These are phyloP conservation scores for Rheum nobile DNA, from an alignment of 148 eudicot genomes.

Conservation along the genomic window DNA sequence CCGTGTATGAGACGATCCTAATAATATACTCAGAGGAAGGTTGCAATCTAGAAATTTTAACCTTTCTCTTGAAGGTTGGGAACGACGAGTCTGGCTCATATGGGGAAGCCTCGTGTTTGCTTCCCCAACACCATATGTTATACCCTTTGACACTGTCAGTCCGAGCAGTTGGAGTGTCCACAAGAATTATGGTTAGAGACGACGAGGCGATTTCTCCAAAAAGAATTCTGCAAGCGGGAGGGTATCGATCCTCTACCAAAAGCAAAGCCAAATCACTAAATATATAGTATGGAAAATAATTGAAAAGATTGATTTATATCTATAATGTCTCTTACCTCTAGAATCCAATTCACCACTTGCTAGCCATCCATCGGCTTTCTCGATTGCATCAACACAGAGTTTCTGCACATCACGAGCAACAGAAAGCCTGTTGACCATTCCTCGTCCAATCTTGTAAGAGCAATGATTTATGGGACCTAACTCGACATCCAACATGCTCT, in stretches of 20 bases:
- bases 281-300: too few species aligned
- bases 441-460: conserved; percentile 52
- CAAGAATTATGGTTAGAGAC: conserved; percentile 55
- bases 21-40: conserved; percentile 82
- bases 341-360: conserved; percentile 17
- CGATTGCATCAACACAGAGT: conserved; percentile 60
- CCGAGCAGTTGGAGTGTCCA: conserved; percentile 37
- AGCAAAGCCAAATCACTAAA: not conserved
- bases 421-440: conserved; percentile 68
- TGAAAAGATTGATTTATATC: too few species aligned
- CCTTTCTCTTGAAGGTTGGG: conserved; percentile 42
- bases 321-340: too few species aligned
- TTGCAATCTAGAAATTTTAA: conserved; percentile 42
- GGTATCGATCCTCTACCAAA: too few species aligned
- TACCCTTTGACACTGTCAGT: conserved; percentile 47
- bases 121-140: conserved; percentile 76
- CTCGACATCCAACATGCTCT: conserved; percentile 56
- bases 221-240: conserved; percentile 79
- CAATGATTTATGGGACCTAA: conserved; percentile 63
- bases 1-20: conserved; percentile 54
- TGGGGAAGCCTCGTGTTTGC: conserved; percentile 32
- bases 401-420: conserved; percentile 58
- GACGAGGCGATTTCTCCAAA: conserved; percentile 70
- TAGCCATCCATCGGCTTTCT: conserved; percentile 66
- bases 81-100: conserved; percentile 45